phyloP scores from a whole-genome alignment of 2,329 filamentous ascomycete species.

The Stromatinia cepivora region DNA sequence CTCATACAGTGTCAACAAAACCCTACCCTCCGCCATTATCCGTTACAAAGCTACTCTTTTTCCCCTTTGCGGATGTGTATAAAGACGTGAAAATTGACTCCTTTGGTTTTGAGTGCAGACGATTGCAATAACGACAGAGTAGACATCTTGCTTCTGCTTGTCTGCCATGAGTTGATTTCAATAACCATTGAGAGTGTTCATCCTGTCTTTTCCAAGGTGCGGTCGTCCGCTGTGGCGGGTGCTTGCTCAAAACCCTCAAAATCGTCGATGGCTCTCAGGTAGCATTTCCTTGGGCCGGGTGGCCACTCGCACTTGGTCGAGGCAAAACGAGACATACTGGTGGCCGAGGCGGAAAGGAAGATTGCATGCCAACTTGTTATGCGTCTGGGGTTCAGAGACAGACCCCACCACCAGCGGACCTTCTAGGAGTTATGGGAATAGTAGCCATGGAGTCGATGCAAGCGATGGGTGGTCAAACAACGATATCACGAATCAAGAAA shows the following conservation, averaged over 20 bases:
- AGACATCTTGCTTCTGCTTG: constrained; percentile 35
- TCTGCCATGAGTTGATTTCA: constrained; percentile 39
- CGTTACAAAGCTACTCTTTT: background rate
- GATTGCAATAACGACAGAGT: constrained; percentile 11
- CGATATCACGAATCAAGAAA: background rate
- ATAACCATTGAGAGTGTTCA: constrained; percentile 43
- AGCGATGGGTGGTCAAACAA: background rate
- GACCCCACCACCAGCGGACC: background rate
- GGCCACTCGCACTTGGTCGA: constrained; percentile 39
- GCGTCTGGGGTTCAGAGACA: constrained; percentile 8
- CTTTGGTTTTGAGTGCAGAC: constrained; percentile 7
- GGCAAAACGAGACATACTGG: constrained; percentile 34
- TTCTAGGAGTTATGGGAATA: constrained; percentile 8
- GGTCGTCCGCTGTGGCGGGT: constrained; percentile 47
- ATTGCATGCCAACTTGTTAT: constrained; percentile 4
- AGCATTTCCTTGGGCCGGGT: constrained; percentile 46
- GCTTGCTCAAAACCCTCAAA: constrained; percentile 47
- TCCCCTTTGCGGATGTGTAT: constrained; percentile 25
- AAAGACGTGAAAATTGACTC: constrained; percentile 13
- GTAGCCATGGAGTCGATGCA: background rate
- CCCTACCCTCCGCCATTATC: background rate
- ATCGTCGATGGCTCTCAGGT: constrained; percentile 45
- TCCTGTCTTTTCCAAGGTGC: constrained; percentile 47
- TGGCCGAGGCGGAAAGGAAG: constrained; percentile 35
- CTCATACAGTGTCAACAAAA: background rate